A percentile compares a stretch with the other conserved stretches of the same genome.
phyloP scores from a whole-genome alignment of 1,284 basidiomycete species.

The Ustanciosporium gigantosporum region DNA sequence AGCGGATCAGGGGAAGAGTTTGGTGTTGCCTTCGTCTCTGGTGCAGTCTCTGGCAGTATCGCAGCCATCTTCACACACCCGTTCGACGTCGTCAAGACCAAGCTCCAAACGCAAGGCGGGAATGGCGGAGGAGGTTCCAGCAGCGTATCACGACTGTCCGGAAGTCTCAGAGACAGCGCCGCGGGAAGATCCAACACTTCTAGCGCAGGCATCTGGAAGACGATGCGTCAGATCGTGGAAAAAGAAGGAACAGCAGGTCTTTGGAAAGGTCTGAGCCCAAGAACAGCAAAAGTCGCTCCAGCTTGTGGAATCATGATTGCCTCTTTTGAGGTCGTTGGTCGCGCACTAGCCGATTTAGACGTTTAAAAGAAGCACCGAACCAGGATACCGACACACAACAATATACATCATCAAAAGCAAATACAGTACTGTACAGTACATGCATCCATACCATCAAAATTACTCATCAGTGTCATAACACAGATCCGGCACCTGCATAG shows the following conservation, averaged over 20 bases:
- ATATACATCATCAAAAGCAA: too few relatives aligned
- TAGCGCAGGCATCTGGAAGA: conserved; percentile 1
- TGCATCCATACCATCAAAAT: too few relatives aligned
- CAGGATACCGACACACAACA: too few relatives aligned
- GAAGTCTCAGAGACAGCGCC: neutral
- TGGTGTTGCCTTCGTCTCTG: conserved; percentile 77
- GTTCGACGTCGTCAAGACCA: conserved; percentile 94
- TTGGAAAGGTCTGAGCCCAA: conserved; percentile 82
- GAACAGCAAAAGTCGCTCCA: conserved; percentile 95
- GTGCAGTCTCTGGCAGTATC: conserved; percentile 67
- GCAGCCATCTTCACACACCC: conserved; percentile 90
- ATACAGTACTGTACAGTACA: too few relatives aligned
- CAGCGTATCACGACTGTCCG: neutral
- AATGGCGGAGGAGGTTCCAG: too few relatives aligned
- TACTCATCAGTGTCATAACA: too few relatives aligned
- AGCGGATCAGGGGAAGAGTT: conserved; percentile 66
- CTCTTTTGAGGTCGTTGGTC: conserved; percentile 76
- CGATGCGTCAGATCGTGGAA: conserved; percentile 72
- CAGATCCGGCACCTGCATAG: too few relatives aligned
- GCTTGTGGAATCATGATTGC: conserved; percentile 98
- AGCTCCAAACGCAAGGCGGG: conserved; percentile 72
- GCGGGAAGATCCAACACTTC: neutral
- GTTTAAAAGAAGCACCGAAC: too few relatives aligned
- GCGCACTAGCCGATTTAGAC: conserved; percentile 30
- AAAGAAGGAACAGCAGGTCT: conserved; percentile 79